phyloP scores from a whole-genome alignment of 2,329 filamentous ascomycete species.

The Seiridium cupressi region DNA sequence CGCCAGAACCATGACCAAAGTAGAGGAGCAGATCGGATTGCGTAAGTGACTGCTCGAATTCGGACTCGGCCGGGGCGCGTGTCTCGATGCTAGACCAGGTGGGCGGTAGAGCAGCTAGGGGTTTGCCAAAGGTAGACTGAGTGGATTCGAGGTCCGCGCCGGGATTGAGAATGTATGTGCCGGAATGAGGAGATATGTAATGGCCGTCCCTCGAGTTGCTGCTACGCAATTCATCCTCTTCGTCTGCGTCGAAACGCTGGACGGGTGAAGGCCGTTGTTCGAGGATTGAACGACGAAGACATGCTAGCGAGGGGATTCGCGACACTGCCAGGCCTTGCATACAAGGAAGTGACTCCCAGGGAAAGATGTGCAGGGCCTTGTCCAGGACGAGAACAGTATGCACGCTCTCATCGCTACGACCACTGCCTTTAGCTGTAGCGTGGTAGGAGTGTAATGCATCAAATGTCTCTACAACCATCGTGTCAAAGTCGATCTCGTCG shows the following conservation, averaged over 20 bases:
- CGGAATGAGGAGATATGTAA: slow-evolving; percentile 52
- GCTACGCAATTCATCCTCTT: slow-evolving; percentile 24
- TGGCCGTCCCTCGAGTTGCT: slow-evolving; percentile 41
- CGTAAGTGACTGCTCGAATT: slow-evolving; percentile 69
- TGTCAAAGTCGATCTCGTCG: slow-evolving; percentile 95
- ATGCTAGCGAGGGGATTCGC: slow-evolving; percentile 82
- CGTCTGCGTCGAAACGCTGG: slow-evolving; percentile 11
- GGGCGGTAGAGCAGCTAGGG: slow-evolving; percentile 63
- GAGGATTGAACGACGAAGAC: slow-evolving; percentile 72
- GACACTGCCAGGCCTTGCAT: slow-evolving; percentile 78
- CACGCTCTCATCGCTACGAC: slow-evolving; percentile 39
- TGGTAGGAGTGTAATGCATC: slow-evolving; percentile 84
- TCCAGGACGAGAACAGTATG: slow-evolving; percentile 91
- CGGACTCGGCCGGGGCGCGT: slow-evolving; percentile 69
- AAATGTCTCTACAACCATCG: slow-evolving; percentile 82
- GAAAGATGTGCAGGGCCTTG: slow-evolving; percentile 85
- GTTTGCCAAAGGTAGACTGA: slow-evolving; percentile 68
- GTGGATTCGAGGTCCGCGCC: slow-evolving; percentile 80
- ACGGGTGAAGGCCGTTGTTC: slow-evolving; percentile 36
- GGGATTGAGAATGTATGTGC: slow-evolving; percentile 87
- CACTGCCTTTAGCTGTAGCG: slow-evolving; percentile 38
- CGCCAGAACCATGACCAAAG: slow-evolving; percentile 93
- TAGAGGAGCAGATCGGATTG: slow-evolving; percentile 77
- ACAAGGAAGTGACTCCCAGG: slow-evolving; percentile 94
- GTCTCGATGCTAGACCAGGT: slow-evolving; percentile 71